These are phyloP conservation scores for Lobosporangium transversale DNA, from an alignment of 192 early-diverging fungal genomes.

Conservation along the genomic window DNA sequence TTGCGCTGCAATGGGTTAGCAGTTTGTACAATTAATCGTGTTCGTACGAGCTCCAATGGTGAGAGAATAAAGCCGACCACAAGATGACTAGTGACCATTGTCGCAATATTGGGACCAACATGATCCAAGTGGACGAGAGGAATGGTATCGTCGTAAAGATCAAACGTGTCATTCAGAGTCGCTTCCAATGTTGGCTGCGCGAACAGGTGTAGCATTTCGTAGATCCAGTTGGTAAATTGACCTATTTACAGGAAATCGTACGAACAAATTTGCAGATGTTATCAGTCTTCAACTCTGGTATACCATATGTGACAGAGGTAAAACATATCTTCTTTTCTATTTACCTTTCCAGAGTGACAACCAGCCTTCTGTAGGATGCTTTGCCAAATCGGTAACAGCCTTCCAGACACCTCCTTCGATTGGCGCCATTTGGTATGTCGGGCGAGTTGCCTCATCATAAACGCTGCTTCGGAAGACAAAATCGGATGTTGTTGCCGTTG, in stretches of 20 bases:
- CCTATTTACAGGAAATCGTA: no score
- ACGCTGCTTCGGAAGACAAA: conserved; percentile 64
- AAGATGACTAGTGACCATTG: conserved; percentile 79
- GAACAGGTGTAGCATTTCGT: conserved; percentile 77
- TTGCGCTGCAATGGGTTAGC: conserved; percentile 79
- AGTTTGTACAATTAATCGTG: conserved; percentile 88
- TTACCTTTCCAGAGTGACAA: conserved; percentile 65
- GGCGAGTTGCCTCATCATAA: conserved; percentile 64
- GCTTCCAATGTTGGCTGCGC: conserved; percentile 92
- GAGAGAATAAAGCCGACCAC: conserved; percentile 84
- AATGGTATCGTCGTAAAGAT: conserved; percentile 89
- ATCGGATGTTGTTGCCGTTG: conserved; percentile 28
- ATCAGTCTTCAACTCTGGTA: conserved; percentile 5
- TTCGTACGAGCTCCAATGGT: conserved; percentile 92
- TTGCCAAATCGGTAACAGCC: conserved; percentile 63
- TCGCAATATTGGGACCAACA: conserved; percentile 73
- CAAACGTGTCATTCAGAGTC: conserved; percentile 92
- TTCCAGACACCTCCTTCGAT: conserved; percentile 70
- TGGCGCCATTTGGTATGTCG: conserved; percentile 71
- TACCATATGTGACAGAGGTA: no score
- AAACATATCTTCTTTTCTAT: background rate
- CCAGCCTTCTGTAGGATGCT: conserved; percentile 75
- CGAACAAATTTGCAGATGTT: background rate
- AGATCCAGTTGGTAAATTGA: conserved; percentile 85
- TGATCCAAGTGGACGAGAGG: conserved; percentile 75